These are phyloP conservation scores for Diaporthe vexans DNA, from an alignment of 2,329 filamentous ascomycete genomes.

Conservation along the genomic window DNA sequence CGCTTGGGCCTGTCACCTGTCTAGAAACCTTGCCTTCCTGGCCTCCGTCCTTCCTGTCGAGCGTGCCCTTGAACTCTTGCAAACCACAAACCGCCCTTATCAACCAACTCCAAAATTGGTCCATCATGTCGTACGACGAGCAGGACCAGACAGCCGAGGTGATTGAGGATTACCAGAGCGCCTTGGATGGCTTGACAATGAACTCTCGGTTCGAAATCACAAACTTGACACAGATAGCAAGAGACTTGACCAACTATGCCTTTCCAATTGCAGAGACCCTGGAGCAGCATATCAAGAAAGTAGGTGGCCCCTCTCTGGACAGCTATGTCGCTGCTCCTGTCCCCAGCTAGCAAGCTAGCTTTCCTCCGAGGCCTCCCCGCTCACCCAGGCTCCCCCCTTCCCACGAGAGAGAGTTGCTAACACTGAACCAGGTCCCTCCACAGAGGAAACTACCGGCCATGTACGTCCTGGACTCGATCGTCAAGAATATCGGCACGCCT, in stretches of 20 bases:
- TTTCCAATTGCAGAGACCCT: slow-evolving; percentile 91
- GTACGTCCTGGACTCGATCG: slow-evolving; percentile 97
- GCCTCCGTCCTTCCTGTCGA: slow-evolving; percentile 1
- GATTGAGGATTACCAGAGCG: slow-evolving; percentile 93
- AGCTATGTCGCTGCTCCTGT: slow-evolving; percentile 35
- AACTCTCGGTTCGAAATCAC: slow-evolving; percentile 97
- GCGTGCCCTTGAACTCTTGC: slow-evolving; percentile 31
- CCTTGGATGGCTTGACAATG: slow-evolving; percentile 89
- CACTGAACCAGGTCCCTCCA: slow-evolving; percentile 78
- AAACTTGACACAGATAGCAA: slow-evolving; percentile 96
- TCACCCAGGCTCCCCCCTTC: not conserved
- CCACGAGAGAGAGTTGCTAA: slow-evolving; percentile 43
- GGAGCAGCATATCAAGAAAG: slow-evolving; percentile 93
- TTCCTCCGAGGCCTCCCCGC: no score
- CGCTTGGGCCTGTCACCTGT: slow-evolving; percentile 25
- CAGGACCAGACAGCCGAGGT: slow-evolving; percentile 80
- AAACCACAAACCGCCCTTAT: not conserved
- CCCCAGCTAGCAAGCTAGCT: not conserved
- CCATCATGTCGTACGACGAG: slow-evolving; percentile 64
- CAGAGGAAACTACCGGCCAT: slow-evolving; percentile 93
- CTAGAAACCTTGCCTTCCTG: slow-evolving; percentile 16
- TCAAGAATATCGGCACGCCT: slow-evolving; percentile 98
- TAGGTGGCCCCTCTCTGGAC: slow-evolving; percentile 66
- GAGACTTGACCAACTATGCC: slow-evolving; percentile 96
- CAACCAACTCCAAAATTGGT: slow-evolving; percentile 30